Conservation (phyloP, 2,329 filamentous ascomycete genomes). For the Fusarium tuaranense region DNA sequence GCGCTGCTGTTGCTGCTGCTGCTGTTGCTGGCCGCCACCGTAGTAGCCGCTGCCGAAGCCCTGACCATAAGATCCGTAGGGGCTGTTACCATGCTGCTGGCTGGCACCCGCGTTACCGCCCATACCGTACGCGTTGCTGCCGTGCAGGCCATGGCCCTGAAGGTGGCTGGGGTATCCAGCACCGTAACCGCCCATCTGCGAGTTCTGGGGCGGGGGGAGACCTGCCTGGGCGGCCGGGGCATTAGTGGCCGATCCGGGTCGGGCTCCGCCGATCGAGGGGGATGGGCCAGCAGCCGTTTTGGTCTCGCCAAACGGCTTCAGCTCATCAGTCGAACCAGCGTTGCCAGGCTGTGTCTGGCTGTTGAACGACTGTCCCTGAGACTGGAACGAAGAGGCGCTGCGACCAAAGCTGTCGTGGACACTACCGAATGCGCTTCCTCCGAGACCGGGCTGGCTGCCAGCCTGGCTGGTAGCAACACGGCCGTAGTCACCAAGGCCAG, state of each 20-base stretch:
- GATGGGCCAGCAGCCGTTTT: constrained; percentile 67
- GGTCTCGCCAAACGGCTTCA: constrained; percentile 70
- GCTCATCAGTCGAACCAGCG: constrained; percentile 60
- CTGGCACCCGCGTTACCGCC: constrained; percentile 62
- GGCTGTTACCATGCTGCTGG: constrained; percentile 65
- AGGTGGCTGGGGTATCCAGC: constrained; percentile 66
- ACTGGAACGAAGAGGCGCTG: constrained; percentile 65
- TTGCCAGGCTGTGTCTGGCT: constrained; percentile 60
- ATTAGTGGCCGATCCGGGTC: constrained; percentile 69
- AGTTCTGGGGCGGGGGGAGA: constrained; percentile 67
- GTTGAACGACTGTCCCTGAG: constrained; percentile 66
- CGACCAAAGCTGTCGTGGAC: constrained; percentile 68
- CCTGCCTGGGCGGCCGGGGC: constrained; percentile 62
- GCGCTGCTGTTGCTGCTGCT: constrained; percentile 58
- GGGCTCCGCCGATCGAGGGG: constrained; percentile 66
- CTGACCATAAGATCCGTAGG: constrained; percentile 65
- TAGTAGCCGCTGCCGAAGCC: constrained; percentile 62
- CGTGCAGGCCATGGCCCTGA: constrained; percentile 65
- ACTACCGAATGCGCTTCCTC: constrained; percentile 63
- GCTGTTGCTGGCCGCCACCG: constrained; percentile 52
- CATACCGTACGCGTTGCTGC: constrained; percentile 67
- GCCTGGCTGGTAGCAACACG: constrained; percentile 64
- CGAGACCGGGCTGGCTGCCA: constrained; percentile 62
- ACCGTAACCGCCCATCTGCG: constrained; percentile 67
- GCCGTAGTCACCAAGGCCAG: constrained; percentile 66